A percentile compares a stretch with the other conserved stretches of the same genome.
phyloP scores from a whole-genome alignment of 1,139 yeast species.

The Cylindricascospora bacillispora region DNA sequence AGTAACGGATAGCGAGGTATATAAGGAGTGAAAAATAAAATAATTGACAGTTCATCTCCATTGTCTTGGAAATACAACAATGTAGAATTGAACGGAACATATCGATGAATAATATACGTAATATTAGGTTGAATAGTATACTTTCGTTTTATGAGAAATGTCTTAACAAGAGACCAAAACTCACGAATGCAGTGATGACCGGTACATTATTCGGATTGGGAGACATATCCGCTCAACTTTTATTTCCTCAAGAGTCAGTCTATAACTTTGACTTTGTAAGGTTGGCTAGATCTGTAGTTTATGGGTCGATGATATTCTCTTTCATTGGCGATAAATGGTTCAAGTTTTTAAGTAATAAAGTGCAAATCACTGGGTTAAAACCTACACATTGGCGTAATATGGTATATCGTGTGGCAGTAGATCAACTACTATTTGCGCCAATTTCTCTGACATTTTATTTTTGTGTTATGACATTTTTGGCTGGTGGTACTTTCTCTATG shows the following conservation, averaged over 20 bases:
- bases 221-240: conserved; percentile 55
- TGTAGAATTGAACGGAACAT: no score
- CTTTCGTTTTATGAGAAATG: conserved; percentile 32
- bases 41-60: no score
- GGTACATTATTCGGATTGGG: conserved; percentile 64
- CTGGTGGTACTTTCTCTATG: conserved; percentile 31
- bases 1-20: no score
- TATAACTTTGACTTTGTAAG: conserved; percentile 32
- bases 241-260: conserved; percentile 24
- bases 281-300: conserved; percentile 51
- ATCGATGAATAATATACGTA: no score
- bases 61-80: no score
- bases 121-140: no score
- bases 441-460: conserved; percentile 58
- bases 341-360: conserved; percentile 36
- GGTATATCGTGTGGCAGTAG: conserved; percentile 44
- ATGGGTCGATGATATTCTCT: conserved; percentile 69
- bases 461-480: conserved; percentile 53
- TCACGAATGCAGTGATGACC: conserved; percentile 43
- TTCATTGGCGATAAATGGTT: conserved; percentile 69
- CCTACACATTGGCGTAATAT: conserved; percentile 24
- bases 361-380: conserved; percentile 26
- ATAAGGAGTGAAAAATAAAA: no score
- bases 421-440: conserved; percentile 73
- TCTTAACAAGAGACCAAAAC: conserved; percentile 36